These are phyloP conservation scores for Rhodosporidiobolus odoratus DNA, from an alignment of 768 basidiomycete genomes.

Conservation along the genomic window DNA sequence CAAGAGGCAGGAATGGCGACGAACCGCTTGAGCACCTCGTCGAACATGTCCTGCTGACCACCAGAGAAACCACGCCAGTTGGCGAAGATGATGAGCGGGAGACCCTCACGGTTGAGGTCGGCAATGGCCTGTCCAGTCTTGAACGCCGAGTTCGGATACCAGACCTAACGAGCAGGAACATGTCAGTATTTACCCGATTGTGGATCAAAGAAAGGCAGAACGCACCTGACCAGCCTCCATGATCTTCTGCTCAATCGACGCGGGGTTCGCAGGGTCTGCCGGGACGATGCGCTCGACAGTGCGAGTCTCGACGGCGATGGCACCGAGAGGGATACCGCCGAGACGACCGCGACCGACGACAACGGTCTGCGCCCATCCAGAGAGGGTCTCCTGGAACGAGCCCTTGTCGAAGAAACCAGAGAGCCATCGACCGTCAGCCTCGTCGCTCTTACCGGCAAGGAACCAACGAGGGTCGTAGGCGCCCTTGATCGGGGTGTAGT, in stretches of 20 bases:
- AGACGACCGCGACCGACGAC: conserved; percentile 93
- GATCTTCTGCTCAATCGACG: conserved; percentile 92
- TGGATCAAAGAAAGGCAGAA: too few species aligned
- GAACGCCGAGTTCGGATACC: conserved; percentile 99
- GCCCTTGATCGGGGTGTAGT: conserved; percentile 83
- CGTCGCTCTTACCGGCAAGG: conserved; percentile 88
- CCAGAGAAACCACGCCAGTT: conserved; percentile 99
- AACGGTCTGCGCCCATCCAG: conserved; percentile 99
- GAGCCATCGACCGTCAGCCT: conserved; percentile 62
- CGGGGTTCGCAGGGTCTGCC: conserved; percentile 94
- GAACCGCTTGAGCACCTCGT: conserved; percentile 43
- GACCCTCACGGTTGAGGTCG: conserved; percentile 93
- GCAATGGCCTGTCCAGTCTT: conserved; percentile 99
- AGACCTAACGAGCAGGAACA: conserved; percentile 53
- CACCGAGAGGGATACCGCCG: conserved; percentile 93
- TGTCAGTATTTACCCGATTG: background rate
- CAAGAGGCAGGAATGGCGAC: background rate
- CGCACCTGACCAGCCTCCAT: conserved; percentile 89
- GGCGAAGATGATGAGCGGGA: conserved; percentile 96
- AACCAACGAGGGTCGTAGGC: conserved; percentile 97
- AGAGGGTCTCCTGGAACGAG: conserved; percentile 97
- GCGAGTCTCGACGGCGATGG: conserved; percentile 96
- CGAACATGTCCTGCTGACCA: conserved; percentile 91
- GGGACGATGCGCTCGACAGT: conserved; percentile 94
- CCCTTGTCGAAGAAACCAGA: conserved; percentile 94